Conservation (phyloP, 306 rosid genomes). For the Trichosanthes cucumerina region DNA sequence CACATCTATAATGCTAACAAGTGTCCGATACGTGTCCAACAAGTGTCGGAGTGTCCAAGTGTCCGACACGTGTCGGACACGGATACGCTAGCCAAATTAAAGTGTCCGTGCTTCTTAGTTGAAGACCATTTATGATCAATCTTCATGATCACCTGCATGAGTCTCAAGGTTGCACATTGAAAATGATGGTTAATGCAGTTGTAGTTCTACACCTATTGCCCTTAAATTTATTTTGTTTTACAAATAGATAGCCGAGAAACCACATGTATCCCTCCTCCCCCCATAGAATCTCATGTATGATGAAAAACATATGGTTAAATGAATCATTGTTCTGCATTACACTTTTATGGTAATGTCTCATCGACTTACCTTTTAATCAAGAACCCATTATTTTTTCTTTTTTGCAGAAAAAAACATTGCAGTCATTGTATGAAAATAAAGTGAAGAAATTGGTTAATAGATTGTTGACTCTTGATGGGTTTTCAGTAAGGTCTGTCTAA, state of each 20-base stretch:
- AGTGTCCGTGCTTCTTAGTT: no score
- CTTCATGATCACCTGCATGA: background rate
- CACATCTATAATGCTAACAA: no score
- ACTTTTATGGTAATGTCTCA: background rate
- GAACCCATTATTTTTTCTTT: conserved; percentile 13
- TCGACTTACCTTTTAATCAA: conserved; percentile 13
- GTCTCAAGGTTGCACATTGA: background rate
- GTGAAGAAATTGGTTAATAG: conserved; percentile 62
- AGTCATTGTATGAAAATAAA: conserved; percentile 53
- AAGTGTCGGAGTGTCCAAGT: no score
- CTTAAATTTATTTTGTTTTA: background rate
- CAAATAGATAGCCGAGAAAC: background rate
- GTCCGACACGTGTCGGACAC: no score
- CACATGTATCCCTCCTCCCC: background rate
- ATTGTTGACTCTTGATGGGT: conserved; percentile 54
- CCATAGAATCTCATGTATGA: background rate
- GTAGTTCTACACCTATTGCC: background rate
- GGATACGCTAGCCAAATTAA: no score
- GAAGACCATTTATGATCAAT: background rate
- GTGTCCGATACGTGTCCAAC: no score
- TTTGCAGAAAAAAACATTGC: conserved; percentile 71
- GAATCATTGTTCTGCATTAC: background rate
- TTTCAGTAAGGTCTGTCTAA: conserved; percentile 50
- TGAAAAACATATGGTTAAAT: background rate
- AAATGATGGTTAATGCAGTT: background rate